Evolutionary conservation across 2,329 filamentous ascomycete species (phyloP).

Genomic region (Fusarium globosum): DNA sequence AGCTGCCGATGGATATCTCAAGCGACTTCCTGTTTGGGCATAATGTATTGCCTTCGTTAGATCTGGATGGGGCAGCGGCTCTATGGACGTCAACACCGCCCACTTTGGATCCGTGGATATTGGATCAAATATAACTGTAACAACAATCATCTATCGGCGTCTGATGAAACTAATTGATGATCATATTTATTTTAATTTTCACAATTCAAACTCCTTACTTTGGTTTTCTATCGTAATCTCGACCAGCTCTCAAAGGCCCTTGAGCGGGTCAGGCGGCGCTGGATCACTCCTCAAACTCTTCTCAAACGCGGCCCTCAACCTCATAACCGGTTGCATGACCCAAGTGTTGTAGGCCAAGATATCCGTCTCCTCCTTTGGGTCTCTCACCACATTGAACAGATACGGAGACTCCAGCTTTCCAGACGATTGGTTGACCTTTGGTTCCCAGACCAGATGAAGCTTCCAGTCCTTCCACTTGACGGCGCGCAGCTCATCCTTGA

Average conservation of each 20-base stretch:
- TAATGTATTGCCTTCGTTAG: background rate
- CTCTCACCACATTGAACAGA: slow-evolving; percentile 47
- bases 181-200: background rate
- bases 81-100: slow-evolving; percentile 9
- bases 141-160: background rate
- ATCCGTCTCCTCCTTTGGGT: slow-evolving; percentile 50
- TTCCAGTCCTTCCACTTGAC: slow-evolving; percentile 53
- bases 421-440: slow-evolving; percentile 48
- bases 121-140: background rate
- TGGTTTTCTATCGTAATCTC: background rate
- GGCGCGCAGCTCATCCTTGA: slow-evolving; percentile 50
- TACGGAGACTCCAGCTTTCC: slow-evolving; percentile 49
- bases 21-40: background rate
- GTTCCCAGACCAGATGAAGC: slow-evolving; percentile 50
- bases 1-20: rapidly evolving
- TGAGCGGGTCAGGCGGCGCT: slow-evolving; percentile 48
- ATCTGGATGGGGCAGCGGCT: background rate
- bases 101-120: slow-evolving; percentile 11
- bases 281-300: slow-evolving; percentile 47
- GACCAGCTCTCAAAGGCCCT: slow-evolving; percentile 15
- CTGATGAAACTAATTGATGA: rapidly evolving
- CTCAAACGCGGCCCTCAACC: slow-evolving; percentile 41
- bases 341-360: slow-evolving; percentile 48
- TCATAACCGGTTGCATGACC: slow-evolving; percentile 49
- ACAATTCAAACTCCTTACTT: rapidly evolving